A percentile compares a stretch with the other conserved stretches of the same genome.
Conservation (phyloP, 345 rosid genomes). For the Citrus maxima region DNA sequence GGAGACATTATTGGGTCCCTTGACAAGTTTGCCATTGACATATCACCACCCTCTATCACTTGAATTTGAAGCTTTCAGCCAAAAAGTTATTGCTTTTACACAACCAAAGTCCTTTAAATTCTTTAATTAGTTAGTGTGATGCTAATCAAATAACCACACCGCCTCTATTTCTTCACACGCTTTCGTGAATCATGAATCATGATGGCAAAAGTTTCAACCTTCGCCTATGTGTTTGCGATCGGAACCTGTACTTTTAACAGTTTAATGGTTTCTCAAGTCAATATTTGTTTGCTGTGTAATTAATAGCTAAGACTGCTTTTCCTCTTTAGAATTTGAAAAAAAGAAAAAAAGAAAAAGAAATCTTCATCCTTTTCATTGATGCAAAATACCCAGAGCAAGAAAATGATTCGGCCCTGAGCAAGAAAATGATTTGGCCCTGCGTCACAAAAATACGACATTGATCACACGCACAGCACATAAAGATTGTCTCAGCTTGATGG, state of each 20-base stretch:
- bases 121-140: background rate
- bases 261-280: background rate
- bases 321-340: background rate
- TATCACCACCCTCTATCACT: slow-evolving; percentile 26
- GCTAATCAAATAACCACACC: slow-evolving; percentile 1
- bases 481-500: background rate
- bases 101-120: background rate
- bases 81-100: background rate
- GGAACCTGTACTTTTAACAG: background rate
- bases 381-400: background rate
- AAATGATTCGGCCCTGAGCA: background rate
- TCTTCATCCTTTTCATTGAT: background rate
- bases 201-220: background rate
- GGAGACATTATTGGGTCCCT: slow-evolving; percentile 21
- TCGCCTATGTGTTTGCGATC: background rate
- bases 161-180: background rate
- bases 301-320: background rate
- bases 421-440: background rate
- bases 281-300: slow-evolving; percentile 13
- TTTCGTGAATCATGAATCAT: background rate
- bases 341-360: too few species aligned
- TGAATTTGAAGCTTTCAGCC: slow-evolving; percentile 11
- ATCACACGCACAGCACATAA: background rate
- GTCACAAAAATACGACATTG: background rate
- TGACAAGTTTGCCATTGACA: slow-evolving; percentile 22